Conservation (phyloP, 495 filamentous ascomycete species). For the Trichoderma erinaceum region DNA sequence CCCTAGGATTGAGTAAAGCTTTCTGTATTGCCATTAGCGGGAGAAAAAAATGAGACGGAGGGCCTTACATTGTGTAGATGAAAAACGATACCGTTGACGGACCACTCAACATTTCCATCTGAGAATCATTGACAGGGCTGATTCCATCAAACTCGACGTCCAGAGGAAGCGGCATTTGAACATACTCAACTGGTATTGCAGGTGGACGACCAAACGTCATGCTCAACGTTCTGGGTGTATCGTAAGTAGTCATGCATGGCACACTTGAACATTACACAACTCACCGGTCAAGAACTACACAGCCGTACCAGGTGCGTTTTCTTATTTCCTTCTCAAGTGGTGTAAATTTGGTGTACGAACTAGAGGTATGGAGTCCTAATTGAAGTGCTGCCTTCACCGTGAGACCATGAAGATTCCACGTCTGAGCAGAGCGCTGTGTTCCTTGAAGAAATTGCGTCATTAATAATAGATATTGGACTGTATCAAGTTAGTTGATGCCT, state of each 20-base stretch:
- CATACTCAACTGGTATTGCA: not conserved
- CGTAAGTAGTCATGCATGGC: not conserved
- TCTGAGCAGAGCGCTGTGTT: not conserved
- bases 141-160: not conserved
- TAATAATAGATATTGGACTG: slow-evolving; percentile 7
- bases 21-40: not conserved
- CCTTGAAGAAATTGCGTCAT: slow-evolving; percentile 2
- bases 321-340: not conserved
- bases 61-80: not conserved
- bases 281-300: not conserved
- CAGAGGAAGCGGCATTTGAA: not conserved
- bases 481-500: not conserved
- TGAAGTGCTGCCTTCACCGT: not conserved
- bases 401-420: not conserved
- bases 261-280: not conserved
- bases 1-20: not conserved
- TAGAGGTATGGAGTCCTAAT: not conserved
- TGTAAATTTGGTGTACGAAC: slow-evolving; percentile 6
- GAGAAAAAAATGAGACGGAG: not conserved
- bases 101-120: not conserved
- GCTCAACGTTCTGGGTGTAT: not conserved
- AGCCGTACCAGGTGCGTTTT: slow-evolving; percentile 2
- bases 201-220: not conserved
- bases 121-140: not conserved
- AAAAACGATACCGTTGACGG: not conserved